Percentiles rank a stretch among this genome's conserved stretches.
Evolutionary conservation across 108 stramenopile species (phyloP).

Genomic region (Nitzschia sp.): DNA sequence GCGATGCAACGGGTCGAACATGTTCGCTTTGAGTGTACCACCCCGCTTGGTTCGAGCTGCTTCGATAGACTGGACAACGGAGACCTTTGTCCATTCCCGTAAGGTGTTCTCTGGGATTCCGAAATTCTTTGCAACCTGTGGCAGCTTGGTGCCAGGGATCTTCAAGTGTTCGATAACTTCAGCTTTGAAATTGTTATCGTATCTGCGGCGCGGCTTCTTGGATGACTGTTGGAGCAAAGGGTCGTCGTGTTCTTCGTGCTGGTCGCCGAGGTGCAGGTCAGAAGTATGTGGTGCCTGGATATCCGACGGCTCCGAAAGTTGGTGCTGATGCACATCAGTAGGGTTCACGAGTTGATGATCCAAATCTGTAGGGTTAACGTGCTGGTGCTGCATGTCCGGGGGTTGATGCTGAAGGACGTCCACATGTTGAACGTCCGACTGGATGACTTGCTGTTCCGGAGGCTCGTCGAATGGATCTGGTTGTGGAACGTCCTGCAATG

Average conservation of each 20-base stretch:
- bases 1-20: slow-evolving; percentile 30
- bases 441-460: not conserved
- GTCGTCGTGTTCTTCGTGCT: not conserved
- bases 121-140: slow-evolving; percentile 23
- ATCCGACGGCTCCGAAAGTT: not conserved
- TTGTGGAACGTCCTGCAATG: slow-evolving; percentile 6
- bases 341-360: not conserved
- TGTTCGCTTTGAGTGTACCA: slow-evolving; percentile 35
- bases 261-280: not conserved
- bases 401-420: not conserved
- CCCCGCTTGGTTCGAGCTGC: slow-evolving; percentile 18
- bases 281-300: slow-evolving; percentile 2
- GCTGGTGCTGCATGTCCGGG: slow-evolving; percentile 3
- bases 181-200: slow-evolving; percentile 35
- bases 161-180: slow-evolving; percentile 27
- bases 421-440: not conserved
- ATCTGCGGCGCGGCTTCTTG: slow-evolving; percentile 38
- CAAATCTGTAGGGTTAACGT: slow-evolving; percentile 1
- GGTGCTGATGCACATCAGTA: not conserved
- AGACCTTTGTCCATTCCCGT: slow-evolving; percentile 34
- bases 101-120: slow-evolving; percentile 35
- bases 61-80: slow-evolving; percentile 25
- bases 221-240: not conserved
- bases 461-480: slow-evolving; percentile 8
- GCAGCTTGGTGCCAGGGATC: slow-evolving; percentile 20